Evolutionary conservation across 257 asterid species (phyloP).

Genomic region (Solanum peruvianum): DNA sequence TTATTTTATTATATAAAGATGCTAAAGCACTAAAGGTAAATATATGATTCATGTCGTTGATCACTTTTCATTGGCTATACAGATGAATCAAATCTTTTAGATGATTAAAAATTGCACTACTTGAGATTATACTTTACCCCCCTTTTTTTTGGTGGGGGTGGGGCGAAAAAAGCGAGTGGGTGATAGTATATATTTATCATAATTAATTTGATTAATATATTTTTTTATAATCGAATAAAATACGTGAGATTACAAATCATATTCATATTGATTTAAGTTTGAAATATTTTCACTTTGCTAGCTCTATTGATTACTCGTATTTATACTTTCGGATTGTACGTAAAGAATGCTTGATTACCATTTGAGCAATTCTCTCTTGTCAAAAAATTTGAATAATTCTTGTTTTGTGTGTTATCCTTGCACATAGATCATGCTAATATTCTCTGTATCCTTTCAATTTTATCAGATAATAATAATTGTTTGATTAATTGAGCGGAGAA

Average conservation of each 20-base stretch:
- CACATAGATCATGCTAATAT: rapidly evolving
- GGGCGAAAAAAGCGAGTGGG: background rate
- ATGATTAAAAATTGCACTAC: background rate
- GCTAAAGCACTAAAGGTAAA: background rate
- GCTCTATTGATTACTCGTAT: too few species aligned
- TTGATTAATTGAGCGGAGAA: background rate
- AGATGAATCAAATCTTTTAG: background rate
- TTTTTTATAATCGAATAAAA: too few species aligned
- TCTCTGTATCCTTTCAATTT: too few species aligned
- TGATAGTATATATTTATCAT: background rate
- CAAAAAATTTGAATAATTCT: too few species aligned
- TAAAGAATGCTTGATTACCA: too few species aligned
- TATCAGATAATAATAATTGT: background rate
- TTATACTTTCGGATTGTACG: too few species aligned
- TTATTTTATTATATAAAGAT: background rate
- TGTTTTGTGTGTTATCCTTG: too few species aligned
- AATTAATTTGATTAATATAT: background rate
- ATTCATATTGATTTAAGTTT: too few species aligned
- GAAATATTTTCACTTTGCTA: too few species aligned
- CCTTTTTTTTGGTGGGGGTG: too few species aligned
- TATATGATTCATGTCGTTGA: background rate
- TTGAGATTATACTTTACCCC: background rate
- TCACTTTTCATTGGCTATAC: background rate
- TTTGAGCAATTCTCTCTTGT: rapidly evolving
- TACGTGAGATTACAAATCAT: too few species aligned